These are phyloP conservation scores for Salix brachista DNA, from an alignment of 345 rosid genomes.

Conservation along the genomic window DNA sequence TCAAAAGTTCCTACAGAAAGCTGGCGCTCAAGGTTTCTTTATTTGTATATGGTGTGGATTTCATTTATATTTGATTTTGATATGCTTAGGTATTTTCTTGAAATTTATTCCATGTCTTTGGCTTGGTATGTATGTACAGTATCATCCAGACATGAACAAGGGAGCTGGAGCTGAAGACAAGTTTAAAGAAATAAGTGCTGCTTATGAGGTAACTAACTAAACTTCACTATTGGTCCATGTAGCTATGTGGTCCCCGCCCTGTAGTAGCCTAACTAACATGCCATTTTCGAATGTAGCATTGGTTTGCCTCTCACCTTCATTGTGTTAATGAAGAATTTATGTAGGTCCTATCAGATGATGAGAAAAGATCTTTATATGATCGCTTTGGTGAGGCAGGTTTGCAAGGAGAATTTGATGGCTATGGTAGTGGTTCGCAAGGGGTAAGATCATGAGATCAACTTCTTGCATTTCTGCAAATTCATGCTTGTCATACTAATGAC, in stretches of 20 bases:
- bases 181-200: constrained; percentile 95
- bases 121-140: constrained; percentile 42
- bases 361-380: constrained; percentile 85
- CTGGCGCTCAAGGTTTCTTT: constrained; percentile 82
- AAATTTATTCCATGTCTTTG: background rate
- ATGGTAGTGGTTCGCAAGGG: constrained; percentile 44
- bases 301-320: constrained; percentile 2
- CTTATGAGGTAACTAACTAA: constrained; percentile 63
- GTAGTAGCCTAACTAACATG: background rate
- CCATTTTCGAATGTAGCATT: background rate
- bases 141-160: constrained; percentile 87
- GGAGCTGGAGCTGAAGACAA: constrained; percentile 82
- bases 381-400: constrained; percentile 77
- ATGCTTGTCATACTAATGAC: no score
- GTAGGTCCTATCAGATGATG: constrained; percentile 92
- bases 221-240: background rate
- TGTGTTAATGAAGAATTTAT: constrained; percentile 39
- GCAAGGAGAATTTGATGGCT: constrained; percentile 54
- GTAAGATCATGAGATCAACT: constrained; percentile 38
- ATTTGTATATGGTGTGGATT: background rate
- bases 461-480: constrained; percentile 2
- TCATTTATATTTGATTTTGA: background rate
- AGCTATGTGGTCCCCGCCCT: background rate
- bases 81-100: background rate
- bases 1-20: constrained; percentile 67